These are phyloP conservation scores for Lanmaoa pseudosensibilis DNA, from an alignment of 768 basidiomycete species.

Conservation along the genomic window DNA sequence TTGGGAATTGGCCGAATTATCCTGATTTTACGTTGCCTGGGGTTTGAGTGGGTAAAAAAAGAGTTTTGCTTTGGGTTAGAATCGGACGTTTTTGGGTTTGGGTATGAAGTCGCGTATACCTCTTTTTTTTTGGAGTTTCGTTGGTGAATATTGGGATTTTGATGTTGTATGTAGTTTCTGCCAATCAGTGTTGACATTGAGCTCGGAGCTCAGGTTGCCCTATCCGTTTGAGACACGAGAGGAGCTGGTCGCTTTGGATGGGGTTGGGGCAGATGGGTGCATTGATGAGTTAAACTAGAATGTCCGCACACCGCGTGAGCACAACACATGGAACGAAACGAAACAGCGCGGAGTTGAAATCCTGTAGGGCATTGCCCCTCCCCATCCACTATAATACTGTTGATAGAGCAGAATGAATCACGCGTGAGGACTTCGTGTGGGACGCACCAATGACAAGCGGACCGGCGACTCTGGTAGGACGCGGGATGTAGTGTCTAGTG, in stretches of 20 bases:
- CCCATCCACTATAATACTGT: too few species aligned
- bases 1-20: conserved; percentile 74
- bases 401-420: background rate
- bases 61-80: background rate
- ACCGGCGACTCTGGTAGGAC: background rate
- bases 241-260: too few species aligned
- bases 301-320: background rate
- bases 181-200: too few species aligned
- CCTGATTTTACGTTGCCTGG: conserved; percentile 55
- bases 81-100: background rate
- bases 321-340: background rate
- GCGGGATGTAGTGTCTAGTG: background rate
- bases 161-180: background rate
- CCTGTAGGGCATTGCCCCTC: too few species aligned
- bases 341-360: too few species aligned
- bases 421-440: background rate
- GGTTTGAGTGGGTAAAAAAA: background rate
- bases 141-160: too few species aligned
- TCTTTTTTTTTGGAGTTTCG: too few species aligned
- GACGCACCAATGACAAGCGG: background rate
- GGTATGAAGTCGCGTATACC: background rate
- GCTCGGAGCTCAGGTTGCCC: too few species aligned
- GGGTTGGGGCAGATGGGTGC: background rate
- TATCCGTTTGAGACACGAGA: background rate
- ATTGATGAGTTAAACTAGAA: background rate